A percentile compares a stretch with the other conserved stretches of the same genome.
phyloP scores from a whole-genome alignment of 768 basidiomycete species.

The Stropharia rugosoannulata region DNA sequence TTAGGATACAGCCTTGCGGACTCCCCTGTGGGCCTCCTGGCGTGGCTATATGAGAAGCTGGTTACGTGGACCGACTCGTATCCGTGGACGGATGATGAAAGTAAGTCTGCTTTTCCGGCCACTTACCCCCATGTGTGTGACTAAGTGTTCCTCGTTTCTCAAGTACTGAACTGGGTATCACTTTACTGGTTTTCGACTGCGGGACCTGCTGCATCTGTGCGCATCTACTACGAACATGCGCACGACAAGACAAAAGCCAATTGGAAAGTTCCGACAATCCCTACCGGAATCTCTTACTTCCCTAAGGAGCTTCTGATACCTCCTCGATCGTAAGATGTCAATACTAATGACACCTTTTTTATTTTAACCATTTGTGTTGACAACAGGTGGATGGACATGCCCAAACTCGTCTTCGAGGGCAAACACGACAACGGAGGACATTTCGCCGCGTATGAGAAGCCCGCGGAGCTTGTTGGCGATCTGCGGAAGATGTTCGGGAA shows the following conservation, averaged over 20 bases:
- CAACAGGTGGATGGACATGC: background rate
- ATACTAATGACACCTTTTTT: background rate
- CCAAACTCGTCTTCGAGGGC: constrained; percentile 22
- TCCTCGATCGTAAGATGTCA: constrained; percentile 29
- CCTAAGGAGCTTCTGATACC: constrained; percentile 41
- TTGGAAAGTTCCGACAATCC: constrained; percentile 27
- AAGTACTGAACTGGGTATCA: constrained; percentile 62
- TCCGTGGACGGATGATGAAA: constrained; percentile 58
- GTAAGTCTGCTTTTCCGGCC: constrained; percentile 21
- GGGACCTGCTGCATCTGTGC: constrained; percentile 54
- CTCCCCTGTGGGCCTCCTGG: constrained; percentile 54
- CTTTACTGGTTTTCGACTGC: constrained; percentile 59
- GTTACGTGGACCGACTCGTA: constrained; percentile 50
- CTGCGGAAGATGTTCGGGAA: constrained; percentile 55
- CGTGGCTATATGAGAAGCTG: constrained; percentile 56
- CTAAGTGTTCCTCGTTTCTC: background rate
- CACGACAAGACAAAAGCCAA: constrained; percentile 13
- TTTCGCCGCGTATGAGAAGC: constrained; percentile 53
- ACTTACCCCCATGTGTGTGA: too few relatives aligned
- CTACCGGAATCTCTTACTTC: constrained; percentile 50
- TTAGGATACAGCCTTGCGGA: constrained; percentile 57
- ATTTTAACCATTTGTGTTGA: background rate
- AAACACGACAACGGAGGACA: constrained; percentile 53
- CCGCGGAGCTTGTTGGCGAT: constrained; percentile 45
- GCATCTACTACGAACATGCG: constrained; percentile 56